These are phyloP conservation scores for Jasminum sambac DNA, from an alignment of 257 asterid species.

Conservation along the genomic window DNA sequence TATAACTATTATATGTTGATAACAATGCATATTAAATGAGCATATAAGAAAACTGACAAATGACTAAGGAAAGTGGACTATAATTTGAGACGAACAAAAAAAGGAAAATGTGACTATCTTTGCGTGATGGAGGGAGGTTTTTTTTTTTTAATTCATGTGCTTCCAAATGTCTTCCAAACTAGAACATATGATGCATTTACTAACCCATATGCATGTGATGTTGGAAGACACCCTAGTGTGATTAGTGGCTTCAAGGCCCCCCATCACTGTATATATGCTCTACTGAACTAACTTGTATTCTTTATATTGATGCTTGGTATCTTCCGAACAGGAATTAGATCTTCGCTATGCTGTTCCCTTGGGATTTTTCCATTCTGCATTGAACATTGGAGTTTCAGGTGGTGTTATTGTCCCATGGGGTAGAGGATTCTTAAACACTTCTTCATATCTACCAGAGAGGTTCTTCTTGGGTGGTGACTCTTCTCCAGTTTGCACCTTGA, in stretches of 20 bases:
- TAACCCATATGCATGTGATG: constrained; percentile 14
- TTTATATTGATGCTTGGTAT: constrained; percentile 15
- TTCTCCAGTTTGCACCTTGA: constrained; percentile 84
- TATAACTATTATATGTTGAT: no score
- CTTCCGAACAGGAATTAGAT: constrained; percentile 74
- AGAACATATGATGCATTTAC: constrained; percentile 7
- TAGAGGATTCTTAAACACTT: constrained; percentile 49
- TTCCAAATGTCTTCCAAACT: neutral
- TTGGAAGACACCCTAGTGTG: constrained; percentile 16
- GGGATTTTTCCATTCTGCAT: constrained; percentile 75
- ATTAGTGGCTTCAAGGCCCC: constrained; percentile 2
- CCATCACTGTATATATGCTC: neutral
- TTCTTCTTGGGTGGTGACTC: constrained; percentile 89
- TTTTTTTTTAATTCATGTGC: neutral
- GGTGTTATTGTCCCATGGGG: constrained; percentile 92
- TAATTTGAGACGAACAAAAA: no score
- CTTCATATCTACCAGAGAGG: constrained; percentile 76
- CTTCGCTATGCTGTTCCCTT: constrained; percentile 84
- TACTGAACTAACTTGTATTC: constrained; percentile 5
- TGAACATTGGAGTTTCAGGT: constrained; percentile 78
- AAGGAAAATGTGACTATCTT: no score
- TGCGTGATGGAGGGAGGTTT: no score
- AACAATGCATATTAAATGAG: no score
- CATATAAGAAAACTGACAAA: no score
- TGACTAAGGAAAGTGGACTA: no score